Evolutionary conservation across 306 rosid genomes (phyloP), one percentile per base, ranked within the genome.

Genomic region (Begonia loranthoides): DNA sequence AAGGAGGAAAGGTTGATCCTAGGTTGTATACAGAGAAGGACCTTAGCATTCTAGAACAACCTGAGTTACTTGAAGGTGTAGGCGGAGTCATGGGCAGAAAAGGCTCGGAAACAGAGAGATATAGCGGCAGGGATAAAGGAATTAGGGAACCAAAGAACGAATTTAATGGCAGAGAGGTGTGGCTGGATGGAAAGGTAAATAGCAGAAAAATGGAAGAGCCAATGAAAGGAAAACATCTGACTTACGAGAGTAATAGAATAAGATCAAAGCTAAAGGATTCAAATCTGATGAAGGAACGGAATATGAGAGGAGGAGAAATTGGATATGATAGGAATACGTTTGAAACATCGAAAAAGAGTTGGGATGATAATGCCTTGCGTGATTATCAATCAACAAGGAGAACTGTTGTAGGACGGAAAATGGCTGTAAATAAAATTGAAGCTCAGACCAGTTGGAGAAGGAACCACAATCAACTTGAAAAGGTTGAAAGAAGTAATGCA

Each of bases 391-490:
- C 70, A 57, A 51, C 56, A 57, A 65, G 51, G 64, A 55, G 50
- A 59, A 24, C 36, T 41, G 44, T 51, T 17, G 68, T 57, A 14
- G 57, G 55, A 53, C 57, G 52, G 63, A 66, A 60, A 65, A 36
- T 41, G 66, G 71, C 58, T 41, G 72, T 28, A 28, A 28, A 28
- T 28, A 28, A 8, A 28, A 28, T 49, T 58, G 50, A 57, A 57
- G 57, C 57, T 45, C 64, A 62, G 16, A 56, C 55, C 33, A 60
- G 36, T 28, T 28, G 8, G 36, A 28, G 34, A 59, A 70, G 71
- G 63, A 71, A 65, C 55, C 40, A 38, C 58, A 21, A 14, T 17
- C 70, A 55, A 54, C 65, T 39, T 43, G 64, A 74, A 52, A 74
- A 65, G 44, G 62, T 51, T 58, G 41, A 52, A 14, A 65, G 76